Conservation (phyloP, 805 yeast species). For the Candida saitoana region DNA sequence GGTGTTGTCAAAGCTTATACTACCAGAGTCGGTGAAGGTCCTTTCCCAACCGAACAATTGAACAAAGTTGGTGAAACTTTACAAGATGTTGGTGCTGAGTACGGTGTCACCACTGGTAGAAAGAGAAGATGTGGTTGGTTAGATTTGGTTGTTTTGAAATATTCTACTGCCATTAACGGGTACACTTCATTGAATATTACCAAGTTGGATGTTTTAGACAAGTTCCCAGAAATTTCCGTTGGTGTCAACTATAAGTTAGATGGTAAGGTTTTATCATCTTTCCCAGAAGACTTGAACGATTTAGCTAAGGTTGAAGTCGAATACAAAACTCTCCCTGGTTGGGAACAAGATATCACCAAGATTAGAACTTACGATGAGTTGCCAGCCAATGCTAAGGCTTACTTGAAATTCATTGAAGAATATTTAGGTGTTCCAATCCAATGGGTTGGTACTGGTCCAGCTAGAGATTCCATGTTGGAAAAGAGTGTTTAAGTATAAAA, state of each 20-base stretch:
- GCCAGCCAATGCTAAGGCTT: conserved; percentile 83
- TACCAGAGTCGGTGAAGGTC: conserved; percentile 98
- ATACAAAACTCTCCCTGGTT: conserved; percentile 89
- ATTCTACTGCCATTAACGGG: conserved; percentile 89
- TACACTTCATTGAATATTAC: conserved; percentile 93
- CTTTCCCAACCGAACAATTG: conserved; percentile 97
- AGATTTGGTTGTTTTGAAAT: conserved; percentile 89
- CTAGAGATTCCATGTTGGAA: conserved; percentile 86
- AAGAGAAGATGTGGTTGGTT: conserved; percentile 99
- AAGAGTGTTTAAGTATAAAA: conserved; percentile 33
- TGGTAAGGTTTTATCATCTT: conserved; percentile 69
- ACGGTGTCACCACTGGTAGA: conserved; percentile 97
- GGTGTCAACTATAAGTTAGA: conserved; percentile 79
- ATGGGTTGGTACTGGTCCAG: conserved; percentile 99
- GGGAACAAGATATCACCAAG: conserved; percentile 80
- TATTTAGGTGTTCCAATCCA: conserved; percentile 78
- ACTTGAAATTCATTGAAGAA: conserved; percentile 81
- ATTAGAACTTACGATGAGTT: conserved; percentile 68
- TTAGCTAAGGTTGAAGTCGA: conserved; percentile 90
- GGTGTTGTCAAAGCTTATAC: conserved; percentile 99
- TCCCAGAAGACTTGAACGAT: conserved; percentile 87
- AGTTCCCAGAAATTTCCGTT: conserved; percentile 81
- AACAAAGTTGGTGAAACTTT: conserved; percentile 81
- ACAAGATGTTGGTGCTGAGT: conserved; percentile 92
- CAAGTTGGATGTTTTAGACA: conserved; percentile 90